Evolutionary conservation across 73 alveolate genomes (phyloP), one percentile per base, ranked within the genome.

Genomic region (Tetrahymena malaccensis): DNA sequence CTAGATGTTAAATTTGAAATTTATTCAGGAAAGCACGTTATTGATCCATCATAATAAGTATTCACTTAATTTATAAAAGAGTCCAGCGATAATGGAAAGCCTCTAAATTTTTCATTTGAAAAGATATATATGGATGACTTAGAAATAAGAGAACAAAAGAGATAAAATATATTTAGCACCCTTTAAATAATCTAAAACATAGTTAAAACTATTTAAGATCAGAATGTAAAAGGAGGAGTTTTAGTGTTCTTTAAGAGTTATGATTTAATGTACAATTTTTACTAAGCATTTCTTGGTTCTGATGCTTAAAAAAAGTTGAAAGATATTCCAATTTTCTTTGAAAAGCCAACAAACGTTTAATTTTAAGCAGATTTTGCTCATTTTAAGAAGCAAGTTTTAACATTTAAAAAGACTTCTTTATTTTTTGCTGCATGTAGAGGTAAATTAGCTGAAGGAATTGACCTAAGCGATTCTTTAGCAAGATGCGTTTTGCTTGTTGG

Each of bases 371-470:
- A 70, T 31, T 70, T 70, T 70, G 89, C 89, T 70, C 31, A 70
- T 12, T 70, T 70, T n/a, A 70, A 70, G 37, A 70, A 70, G 19
- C 37, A 70, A 12, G 95, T 93, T 93, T 89, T 95, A 35, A 94
- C 96, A n/a, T 94, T 96, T 58, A 96, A 43, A 43, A 98, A 97
- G 94, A 99, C 99, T 7, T 99, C 99, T 1, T 96, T 99, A 19
- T 94, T 99, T 84, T 96, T 99, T 96, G 98, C 99, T 7, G 99
- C 98, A 37, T 98, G 99, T 94, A 94, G 99, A 55, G 99, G 99
- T 0, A 98, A 98, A 85, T 97, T 99, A 31, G 96, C 99, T 0
- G 99, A 99, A 96, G 99, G 99, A 13, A 97, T 99, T 85, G 99
- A 99, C 96, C 98, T 99, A 96, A 97, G 99, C 55, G 99, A 98